Conservation (phyloP, 2,329 filamentous ascomycete genomes). For the Sporothrix euskadiensis region DNA sequence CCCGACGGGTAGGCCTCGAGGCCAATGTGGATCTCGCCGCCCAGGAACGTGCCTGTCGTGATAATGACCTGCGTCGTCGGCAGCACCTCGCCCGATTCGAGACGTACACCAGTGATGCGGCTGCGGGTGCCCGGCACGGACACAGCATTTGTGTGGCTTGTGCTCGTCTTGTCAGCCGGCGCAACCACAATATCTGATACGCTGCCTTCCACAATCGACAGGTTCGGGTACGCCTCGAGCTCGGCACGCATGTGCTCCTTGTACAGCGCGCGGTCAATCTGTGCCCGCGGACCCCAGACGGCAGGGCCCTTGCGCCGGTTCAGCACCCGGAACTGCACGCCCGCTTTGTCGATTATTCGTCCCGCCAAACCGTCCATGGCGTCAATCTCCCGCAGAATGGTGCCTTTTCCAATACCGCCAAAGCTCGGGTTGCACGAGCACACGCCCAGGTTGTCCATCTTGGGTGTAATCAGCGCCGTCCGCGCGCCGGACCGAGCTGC, state of each 20-base stretch:
- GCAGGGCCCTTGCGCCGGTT: slow-evolving; percentile 90
- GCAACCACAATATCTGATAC: slow-evolving; percentile 88
- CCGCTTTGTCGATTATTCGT: slow-evolving; percentile 87
- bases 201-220: slow-evolving; percentile 80
- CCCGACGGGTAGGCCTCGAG: slow-evolving; percentile 82
- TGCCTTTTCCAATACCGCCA: slow-evolving; percentile 97
- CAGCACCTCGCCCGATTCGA: slow-evolving; percentile 85
- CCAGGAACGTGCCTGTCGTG: slow-evolving; percentile 92
- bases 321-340: slow-evolving; percentile 87
- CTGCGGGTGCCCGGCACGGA: slow-evolving; percentile 46
- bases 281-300: slow-evolving; percentile 94
- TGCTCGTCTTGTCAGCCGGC: slow-evolving; percentile 44
- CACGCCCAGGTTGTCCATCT: slow-evolving; percentile 82
- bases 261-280: slow-evolving; percentile 91
- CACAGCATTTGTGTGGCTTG: not conserved
- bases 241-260: slow-evolving; percentile 89
- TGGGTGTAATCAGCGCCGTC: slow-evolving; percentile 87
- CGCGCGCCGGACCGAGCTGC: slow-evolving; percentile 84
- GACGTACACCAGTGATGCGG: slow-evolving; percentile 77
- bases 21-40: slow-evolving; percentile 95
- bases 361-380: slow-evolving; percentile 89
- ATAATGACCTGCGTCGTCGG: slow-evolving; percentile 82
- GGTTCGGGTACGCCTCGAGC: slow-evolving; percentile 71
- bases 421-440: slow-evolving; percentile 98
- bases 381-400: slow-evolving; percentile 92